Evolutionary conservation across 352 stramenopile genomes (phyloP).

Genomic region (Phytophthora nicotianae): DNA sequence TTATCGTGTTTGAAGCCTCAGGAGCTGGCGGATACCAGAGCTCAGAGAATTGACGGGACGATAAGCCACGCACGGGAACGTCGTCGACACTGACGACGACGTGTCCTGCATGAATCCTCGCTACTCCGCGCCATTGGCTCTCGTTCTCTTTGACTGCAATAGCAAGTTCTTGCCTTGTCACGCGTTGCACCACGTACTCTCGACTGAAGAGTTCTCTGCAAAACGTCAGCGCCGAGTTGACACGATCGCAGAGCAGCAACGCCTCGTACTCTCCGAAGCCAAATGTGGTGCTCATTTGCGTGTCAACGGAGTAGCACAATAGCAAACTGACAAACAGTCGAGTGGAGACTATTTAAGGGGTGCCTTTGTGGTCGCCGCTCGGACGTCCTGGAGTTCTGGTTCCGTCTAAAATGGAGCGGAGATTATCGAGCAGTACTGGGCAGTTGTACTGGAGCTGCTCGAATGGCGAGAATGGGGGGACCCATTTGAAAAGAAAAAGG

Average conservation of each 20-base stretch:
- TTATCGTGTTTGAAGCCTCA: neutral
- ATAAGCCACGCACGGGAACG: constrained; percentile 24
- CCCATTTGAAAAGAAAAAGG: no score
- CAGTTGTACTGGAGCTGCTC: neutral
- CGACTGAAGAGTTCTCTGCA: constrained; percentile 50
- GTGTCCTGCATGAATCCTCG: constrained; percentile 34
- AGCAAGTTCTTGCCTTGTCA: constrained; percentile 17
- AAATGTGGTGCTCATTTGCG: constrained; percentile 19
- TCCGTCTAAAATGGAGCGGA: constrained; percentile 16
- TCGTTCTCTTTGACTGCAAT: constrained; percentile 14
- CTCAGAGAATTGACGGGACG: constrained; percentile 36
- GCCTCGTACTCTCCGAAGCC: constrained; percentile 44
- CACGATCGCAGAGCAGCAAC: constrained; percentile 21
- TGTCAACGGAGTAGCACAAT: constrained; percentile 13
- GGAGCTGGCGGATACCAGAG: constrained; percentile 27
- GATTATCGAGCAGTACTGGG: neutral
- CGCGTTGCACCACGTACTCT: constrained; percentile 46
- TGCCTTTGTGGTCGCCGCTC: neutral
- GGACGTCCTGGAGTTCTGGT: constrained; percentile 18
- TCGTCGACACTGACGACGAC: constrained; percentile 41
- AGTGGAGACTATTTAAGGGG: constrained; percentile 6
- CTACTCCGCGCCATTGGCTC: constrained; percentile 24
- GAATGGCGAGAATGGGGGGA: neutral
- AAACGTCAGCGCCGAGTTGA: constrained; percentile 27
- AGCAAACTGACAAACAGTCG: constrained; percentile 6